phyloP scores from a whole-genome alignment of 352 stramenopile genomes.

The Phytophthora litchii region DNA sequence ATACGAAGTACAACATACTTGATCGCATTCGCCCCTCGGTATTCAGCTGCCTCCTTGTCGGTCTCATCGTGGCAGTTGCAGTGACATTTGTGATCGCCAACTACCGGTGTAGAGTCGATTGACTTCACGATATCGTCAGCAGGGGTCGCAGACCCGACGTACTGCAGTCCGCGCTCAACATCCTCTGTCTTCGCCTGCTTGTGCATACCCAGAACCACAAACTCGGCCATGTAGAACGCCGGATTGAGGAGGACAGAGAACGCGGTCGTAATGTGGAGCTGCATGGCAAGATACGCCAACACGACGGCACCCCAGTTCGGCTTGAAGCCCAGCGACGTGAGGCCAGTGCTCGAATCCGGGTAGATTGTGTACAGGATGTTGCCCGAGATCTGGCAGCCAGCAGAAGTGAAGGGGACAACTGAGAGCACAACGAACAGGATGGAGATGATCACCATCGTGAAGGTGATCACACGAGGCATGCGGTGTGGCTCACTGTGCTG shows the following conservation, averaged over 20 bases:
- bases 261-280: conserved; percentile 39
- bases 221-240: conserved; percentile 46
- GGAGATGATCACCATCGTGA: conserved; percentile 45
- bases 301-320: conserved; percentile 34
- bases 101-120: conserved; percentile 16
- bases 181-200: conserved; percentile 24
- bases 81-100: conserved; percentile 39
- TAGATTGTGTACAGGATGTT: conserved; percentile 64
- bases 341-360: conserved; percentile 37
- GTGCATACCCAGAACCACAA: conserved; percentile 47
- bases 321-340: conserved; percentile 44
- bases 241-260: conserved; percentile 47
- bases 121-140: conserved; percentile 29
- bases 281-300: conserved; percentile 35
- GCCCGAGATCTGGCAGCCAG: conserved; percentile 61
- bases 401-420: conserved; percentile 42
- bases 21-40: conserved; percentile 44
- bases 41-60: conserved; percentile 35
- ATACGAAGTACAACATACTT: conserved; percentile 52
- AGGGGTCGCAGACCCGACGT: conserved; percentile 28
- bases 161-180: conserved; percentile 32
- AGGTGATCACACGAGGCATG: conserved; percentile 34
- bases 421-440: conserved; percentile 41
- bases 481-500: conserved; percentile 34
- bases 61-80: conserved; percentile 42